Evolutionary conservation across 2,329 filamentous ascomycete species (phyloP), one percentile per base, ranked within the genome.

Genomic region (Ophiostoma pallidulum): DNA sequence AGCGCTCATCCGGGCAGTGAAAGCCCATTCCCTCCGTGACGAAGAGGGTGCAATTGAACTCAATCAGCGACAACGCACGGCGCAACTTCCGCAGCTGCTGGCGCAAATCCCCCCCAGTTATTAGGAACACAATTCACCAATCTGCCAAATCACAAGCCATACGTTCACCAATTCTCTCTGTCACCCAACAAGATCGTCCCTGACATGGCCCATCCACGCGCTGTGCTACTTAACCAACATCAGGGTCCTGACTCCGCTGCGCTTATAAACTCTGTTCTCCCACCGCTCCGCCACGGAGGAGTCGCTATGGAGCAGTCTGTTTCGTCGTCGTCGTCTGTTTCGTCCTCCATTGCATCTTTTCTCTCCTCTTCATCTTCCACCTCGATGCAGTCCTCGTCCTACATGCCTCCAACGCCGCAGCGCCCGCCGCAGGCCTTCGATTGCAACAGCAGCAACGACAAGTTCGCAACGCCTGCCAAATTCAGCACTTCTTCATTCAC

Each of bases 261-360:
- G 4, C 29, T 19, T 35, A 13, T 18, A 9, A 29, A 12, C 9
- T 4, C 20, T 8, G 20, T 29, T 4, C 37, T 18, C 10, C 18
- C 24, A 8, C 13, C n/a, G 14, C 37, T 26, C 33, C 35, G 10
- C 29, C 41, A 48, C 31, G 39, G 24, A 10, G 47, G 52, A 20
- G 35, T 45, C 19, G 42, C 47, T 19, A 54, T 54, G 53, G 51
- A 53, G 32, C 45, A 44, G 8, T 54, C 53, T 13, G 36, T 48
- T 33, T 54, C 53, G 8, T 46, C 47, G 9, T 46, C 47, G 9
- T 46, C 48, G 5, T 46, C 48, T 20, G 24, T 40, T 24, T 39
- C 43, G 14, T 43, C 43, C n/a, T 49, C 47, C 12, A 8, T 20
- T 13, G 29, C 39, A 10, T 49, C 45, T 2, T 36, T 51, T 35